These are phyloP conservation scores for Lepiota venenata DNA, from an alignment of 768 basidiomycete genomes.

Conservation along the genomic window DNA sequence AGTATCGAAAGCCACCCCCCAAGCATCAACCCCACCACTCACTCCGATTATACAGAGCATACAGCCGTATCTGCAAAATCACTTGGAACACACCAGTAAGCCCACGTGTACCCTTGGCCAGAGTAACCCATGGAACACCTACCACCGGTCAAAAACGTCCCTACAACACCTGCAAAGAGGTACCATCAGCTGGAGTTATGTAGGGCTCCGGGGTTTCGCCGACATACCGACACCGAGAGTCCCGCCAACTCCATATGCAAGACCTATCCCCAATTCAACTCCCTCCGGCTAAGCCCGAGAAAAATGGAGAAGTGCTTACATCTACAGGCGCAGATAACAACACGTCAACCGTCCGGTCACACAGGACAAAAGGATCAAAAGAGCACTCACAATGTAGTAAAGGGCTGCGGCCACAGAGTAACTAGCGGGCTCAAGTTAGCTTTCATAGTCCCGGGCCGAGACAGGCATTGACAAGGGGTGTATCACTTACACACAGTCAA, in stretches of 20 bases:
- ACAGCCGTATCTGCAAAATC: slow-evolving; percentile 2
- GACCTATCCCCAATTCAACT: neutral
- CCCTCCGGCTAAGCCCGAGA: neutral
- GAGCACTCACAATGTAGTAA: neutral
- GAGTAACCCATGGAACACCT: neutral
- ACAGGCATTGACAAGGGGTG: neutral
- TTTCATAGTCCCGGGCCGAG: neutral
- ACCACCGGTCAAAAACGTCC: slow-evolving; percentile 1
- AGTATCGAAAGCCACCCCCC: neutral
- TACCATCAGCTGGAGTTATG: neutral
- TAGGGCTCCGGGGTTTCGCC: neutral
- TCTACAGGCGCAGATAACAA: neutral
- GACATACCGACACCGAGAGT: neutral
- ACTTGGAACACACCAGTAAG: neutral
- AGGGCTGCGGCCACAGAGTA: neutral
- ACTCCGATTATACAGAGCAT: slow-evolving; percentile 2
- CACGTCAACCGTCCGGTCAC: too few relatives aligned
- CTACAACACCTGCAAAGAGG: slow-evolving; percentile 1
- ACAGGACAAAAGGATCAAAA: neutral
- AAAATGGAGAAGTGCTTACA: neutral
- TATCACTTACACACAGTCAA: slow-evolving; percentile 2
- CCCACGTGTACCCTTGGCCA: neutral
- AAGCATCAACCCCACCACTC: neutral
- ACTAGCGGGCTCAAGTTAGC: neutral
- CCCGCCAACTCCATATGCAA: neutral